phyloP scores from a whole-genome alignment of 2,329 filamentous ascomycete species.

The Fusarium oligoseptatum region DNA sequence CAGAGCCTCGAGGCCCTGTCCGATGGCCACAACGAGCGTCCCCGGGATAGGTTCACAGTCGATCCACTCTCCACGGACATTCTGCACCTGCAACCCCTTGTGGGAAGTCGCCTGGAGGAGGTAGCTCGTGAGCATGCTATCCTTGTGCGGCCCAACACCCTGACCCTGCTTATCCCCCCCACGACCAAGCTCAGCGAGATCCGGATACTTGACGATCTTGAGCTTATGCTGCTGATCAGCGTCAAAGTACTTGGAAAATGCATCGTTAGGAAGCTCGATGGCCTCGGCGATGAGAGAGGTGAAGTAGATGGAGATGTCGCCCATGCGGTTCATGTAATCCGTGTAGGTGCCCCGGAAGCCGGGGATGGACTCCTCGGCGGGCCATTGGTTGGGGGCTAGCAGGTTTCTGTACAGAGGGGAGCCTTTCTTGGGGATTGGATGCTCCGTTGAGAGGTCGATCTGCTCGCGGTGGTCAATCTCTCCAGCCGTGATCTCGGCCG shows the following conservation, averaged over 20 bases:
- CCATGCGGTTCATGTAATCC: constrained; percentile 84
- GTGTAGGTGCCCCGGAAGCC: constrained; percentile 76
- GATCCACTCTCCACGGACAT: constrained; percentile 82
- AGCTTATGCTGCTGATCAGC: constrained; percentile 83
- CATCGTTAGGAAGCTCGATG: constrained; percentile 76
- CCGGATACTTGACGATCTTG: constrained; percentile 90
- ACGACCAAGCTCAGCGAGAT: constrained; percentile 70
- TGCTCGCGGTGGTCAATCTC: constrained; percentile 86
- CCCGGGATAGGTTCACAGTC: constrained; percentile 82
- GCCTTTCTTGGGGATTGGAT: constrained; percentile 71
- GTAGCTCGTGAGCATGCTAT: constrained; percentile 86
- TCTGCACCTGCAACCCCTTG: constrained; percentile 84
- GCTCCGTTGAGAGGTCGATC: constrained; percentile 86
- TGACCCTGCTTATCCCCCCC: constrained; percentile 61
- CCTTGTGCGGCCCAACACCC: constrained; percentile 84
- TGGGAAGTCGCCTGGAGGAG: constrained; percentile 85
- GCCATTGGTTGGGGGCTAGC: constrained; percentile 85
- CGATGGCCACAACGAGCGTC: constrained; percentile 88
- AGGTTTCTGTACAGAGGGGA: constrained; percentile 82
- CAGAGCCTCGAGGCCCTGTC: constrained; percentile 87
- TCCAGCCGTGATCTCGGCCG: constrained; percentile 79
- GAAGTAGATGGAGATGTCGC: constrained; percentile 77
- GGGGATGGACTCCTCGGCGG: constrained; percentile 72
- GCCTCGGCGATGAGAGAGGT: constrained; percentile 86
- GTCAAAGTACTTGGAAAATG: constrained; percentile 86